Evolutionary conservation across 2,329 filamentous ascomycete genomes (phyloP).

Genomic region (Fusarium newnesense): DNA sequence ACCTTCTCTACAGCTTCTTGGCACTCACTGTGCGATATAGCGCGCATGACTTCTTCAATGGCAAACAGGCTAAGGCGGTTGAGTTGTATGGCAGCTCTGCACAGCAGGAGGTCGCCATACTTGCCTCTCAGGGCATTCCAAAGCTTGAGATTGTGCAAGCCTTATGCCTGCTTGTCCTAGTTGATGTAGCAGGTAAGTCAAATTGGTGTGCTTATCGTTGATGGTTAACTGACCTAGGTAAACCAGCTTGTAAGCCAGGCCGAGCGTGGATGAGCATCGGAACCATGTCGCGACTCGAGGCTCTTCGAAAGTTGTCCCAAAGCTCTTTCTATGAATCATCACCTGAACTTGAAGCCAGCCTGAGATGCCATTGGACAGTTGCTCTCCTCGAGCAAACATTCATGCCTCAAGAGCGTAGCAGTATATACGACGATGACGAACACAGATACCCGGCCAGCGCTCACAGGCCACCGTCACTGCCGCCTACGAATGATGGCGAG

Average conservation of each 20-base stretch:
- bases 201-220: fast-evolving
- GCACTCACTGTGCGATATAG: background rate
- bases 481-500: background rate
- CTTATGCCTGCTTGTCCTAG: background rate
- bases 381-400: constrained; percentile 7
- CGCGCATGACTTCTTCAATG: background rate
- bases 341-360: background rate
- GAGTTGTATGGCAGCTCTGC: background rate
- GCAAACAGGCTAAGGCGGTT: background rate
- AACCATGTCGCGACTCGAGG: constrained; percentile 4
- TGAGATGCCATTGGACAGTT: constrained; percentile 3
- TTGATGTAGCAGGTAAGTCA: background rate
- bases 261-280: constrained; percentile 16
- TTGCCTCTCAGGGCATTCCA: constrained; percentile 1
- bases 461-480: background rate
- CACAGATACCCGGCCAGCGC: constrained; percentile 5
- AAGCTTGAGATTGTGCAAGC: constrained; percentile 2
- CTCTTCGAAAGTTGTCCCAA: background rate
- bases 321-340: background rate
- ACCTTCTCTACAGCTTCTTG: constrained; percentile 3
- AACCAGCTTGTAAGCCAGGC: constrained; percentile 3
- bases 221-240: fast-evolving
- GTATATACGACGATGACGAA: background rate
- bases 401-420: constrained; percentile 6
- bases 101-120: background rate